Percentiles rank a stretch among this genome's conserved stretches.
These are phyloP conservation scores for Omphalotus guepiniiformis DNA, from an alignment of 768 basidiomycete species.

Conservation along the genomic window DNA sequence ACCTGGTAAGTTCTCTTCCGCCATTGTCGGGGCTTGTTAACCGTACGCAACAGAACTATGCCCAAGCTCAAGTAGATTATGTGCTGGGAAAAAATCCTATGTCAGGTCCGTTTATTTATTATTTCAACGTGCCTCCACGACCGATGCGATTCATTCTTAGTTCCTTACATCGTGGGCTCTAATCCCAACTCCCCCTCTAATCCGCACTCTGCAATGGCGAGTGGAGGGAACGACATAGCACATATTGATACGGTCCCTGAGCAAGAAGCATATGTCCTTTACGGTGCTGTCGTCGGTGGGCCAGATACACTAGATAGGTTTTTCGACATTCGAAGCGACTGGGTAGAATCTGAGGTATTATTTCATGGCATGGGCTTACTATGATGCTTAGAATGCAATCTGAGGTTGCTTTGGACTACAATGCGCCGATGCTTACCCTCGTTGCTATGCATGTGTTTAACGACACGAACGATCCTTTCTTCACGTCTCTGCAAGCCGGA, in stretches of 20 bases:
- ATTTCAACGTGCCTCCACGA: background rate
- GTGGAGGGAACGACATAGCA: constrained; percentile 69
- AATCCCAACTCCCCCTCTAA: constrained; percentile 91
- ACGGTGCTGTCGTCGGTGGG: constrained; percentile 87
- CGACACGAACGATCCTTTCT: constrained; percentile 70
- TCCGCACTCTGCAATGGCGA: constrained; percentile 87
- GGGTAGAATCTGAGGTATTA: constrained; percentile 79
- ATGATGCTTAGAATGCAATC: background rate
- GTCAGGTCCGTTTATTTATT: constrained; percentile 49
- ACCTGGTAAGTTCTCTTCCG: constrained; percentile 42
- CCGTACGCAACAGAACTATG: constrained; percentile 51
- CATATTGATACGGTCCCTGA: constrained; percentile 69
- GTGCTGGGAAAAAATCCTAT: constrained; percentile 86
- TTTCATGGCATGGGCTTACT: background rate
- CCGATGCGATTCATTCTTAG: constrained; percentile 25
- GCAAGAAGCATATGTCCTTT: constrained; percentile 71
- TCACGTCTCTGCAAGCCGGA: constrained; percentile 64
- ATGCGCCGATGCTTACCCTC: constrained; percentile 84
- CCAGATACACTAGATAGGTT: constrained; percentile 72
- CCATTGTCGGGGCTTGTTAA: constrained; percentile 6
- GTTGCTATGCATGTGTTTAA: constrained; percentile 74
- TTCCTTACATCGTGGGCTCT: constrained; percentile 81
- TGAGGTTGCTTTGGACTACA: constrained; percentile 82
- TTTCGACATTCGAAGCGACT: constrained; percentile 85
- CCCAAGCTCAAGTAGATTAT: constrained; percentile 76